These are phyloP conservation scores for Gnomoniopsis smithogilvyi DNA, from an alignment of 2,329 filamentous ascomycete species.

Conservation along the genomic window DNA sequence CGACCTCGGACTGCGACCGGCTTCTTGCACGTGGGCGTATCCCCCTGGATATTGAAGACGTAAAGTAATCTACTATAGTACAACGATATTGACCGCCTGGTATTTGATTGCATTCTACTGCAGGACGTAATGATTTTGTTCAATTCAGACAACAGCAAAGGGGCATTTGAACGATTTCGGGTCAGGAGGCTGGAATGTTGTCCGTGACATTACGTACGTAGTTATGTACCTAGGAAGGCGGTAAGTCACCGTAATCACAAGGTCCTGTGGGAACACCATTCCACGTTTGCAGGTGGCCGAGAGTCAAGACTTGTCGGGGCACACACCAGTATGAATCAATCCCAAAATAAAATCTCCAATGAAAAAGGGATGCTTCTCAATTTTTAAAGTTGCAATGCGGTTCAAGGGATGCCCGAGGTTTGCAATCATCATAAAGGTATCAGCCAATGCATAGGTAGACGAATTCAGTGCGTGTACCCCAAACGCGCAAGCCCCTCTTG, in stretches of 20 bases:
- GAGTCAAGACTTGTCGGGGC: too few species aligned
- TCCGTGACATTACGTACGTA: too few species aligned
- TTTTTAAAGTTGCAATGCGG: background rate
- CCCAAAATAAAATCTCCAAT: background rate
- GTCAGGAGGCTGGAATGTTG: too few species aligned
- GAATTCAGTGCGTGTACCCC: background rate
- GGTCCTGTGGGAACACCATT: too few species aligned
- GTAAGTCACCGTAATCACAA: too few species aligned
- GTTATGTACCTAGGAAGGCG: too few species aligned
- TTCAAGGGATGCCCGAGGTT: background rate
- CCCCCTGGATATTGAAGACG: background rate
- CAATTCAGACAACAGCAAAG: background rate
- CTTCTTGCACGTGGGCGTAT: conserved; percentile 6
- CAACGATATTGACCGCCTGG: too few species aligned
- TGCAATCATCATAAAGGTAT: background rate
- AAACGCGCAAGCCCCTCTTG: background rate
- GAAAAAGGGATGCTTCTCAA: background rate
- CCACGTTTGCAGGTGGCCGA: too few species aligned
- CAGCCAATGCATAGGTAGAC: background rate
- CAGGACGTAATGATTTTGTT: background rate
- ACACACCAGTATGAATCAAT: too few species aligned
- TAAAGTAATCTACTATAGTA: background rate
- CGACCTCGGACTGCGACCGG: background rate
- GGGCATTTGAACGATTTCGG: background rate
- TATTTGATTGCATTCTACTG: too few species aligned